These are phyloP conservation scores for Sclerotinia sclerotiorum DNA, from an alignment of 2,329 filamentous ascomycete species.

Conservation along the genomic window DNA sequence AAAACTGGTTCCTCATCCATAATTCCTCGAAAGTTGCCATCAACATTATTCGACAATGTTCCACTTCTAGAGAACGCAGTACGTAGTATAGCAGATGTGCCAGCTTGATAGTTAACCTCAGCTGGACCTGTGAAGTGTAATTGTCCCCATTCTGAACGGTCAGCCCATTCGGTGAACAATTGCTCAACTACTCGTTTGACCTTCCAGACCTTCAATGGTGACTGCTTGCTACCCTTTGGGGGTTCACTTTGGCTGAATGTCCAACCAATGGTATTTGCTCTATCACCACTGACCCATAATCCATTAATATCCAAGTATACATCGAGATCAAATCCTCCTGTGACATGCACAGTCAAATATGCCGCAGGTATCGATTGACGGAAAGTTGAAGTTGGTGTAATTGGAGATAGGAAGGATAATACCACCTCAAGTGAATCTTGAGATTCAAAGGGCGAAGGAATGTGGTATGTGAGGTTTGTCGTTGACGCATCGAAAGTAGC, in stretches of 20 bases:
- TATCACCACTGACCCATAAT: constrained; percentile 79
- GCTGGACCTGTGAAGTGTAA: constrained; percentile 73
- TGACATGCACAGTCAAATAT: constrained; percentile 70
- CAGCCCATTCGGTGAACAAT: constrained; percentile 70
- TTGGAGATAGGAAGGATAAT: constrained; percentile 53
- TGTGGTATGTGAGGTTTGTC: constrained; percentile 65
- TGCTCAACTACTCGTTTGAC: constrained; percentile 60
- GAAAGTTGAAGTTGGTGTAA: constrained; percentile 39
- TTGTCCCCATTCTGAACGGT: constrained; percentile 82
- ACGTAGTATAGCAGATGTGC: constrained; percentile 64
- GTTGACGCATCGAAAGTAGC: constrained; percentile 68
- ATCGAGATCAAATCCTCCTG: constrained; percentile 63
- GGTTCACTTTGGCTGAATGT: constrained; percentile 51
- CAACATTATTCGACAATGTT: constrained; percentile 63
- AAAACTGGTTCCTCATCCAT: constrained; percentile 81
- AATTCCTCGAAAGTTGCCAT: constrained; percentile 65
- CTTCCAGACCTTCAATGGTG: constrained; percentile 64
- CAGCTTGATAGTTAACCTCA: constrained; percentile 67
- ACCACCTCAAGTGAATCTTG: constrained; percentile 52
- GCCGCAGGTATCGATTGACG: constrained; percentile 60
- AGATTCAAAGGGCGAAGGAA: constrained; percentile 47
- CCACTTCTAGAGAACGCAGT: constrained; percentile 69
- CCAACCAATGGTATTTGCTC: constrained; percentile 70
- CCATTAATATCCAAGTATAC: constrained; percentile 69
- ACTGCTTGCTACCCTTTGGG: constrained; percentile 41